These are phyloP conservation scores for Rhizopus delemar DNA, from an alignment of 371 early-diverging fungal genomes.

Conservation along the genomic window DNA sequence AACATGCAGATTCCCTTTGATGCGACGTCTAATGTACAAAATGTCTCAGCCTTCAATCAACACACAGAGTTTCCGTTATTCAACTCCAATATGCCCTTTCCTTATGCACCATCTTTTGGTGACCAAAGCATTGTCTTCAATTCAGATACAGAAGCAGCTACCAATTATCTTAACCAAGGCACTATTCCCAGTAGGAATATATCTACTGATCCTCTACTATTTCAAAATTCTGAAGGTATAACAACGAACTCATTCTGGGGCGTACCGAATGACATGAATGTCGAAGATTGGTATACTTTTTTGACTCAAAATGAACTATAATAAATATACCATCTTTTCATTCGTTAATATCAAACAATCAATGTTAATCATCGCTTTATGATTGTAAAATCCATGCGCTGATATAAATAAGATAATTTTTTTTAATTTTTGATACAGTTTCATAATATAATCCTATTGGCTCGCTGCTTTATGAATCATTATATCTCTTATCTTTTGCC, in stretches of 20 bases:
- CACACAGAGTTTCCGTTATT: neutral
- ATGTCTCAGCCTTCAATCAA: neutral
- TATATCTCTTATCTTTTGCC: too few relatives aligned
- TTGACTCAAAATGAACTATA: constrained; percentile 12
- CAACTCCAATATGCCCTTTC: neutral
- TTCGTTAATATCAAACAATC: too few relatives aligned
- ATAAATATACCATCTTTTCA: neutral
- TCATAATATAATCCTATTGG: too few relatives aligned
- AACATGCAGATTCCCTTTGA: neutral
- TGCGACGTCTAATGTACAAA: neutral
- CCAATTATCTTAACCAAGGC: neutral
- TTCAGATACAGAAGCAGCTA: neutral
- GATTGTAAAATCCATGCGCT: too few relatives aligned
- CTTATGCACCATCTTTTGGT: neutral
- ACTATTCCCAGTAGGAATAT: neutral
- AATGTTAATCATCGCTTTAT: too few relatives aligned
- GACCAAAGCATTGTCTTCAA: neutral
- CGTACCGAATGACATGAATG: constrained; percentile 40
- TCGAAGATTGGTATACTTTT: constrained; percentile 45
- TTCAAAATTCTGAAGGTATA: constrained; percentile 20
- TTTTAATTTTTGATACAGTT: too few relatives aligned
- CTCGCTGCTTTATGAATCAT: too few relatives aligned
- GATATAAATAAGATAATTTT: too few relatives aligned
- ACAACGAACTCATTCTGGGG: constrained; percentile 51
- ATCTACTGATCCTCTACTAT: neutral